Evolutionary conservation across 306 rosid genomes (phyloP).

Genomic region (Spatholobus suberectus): DNA sequence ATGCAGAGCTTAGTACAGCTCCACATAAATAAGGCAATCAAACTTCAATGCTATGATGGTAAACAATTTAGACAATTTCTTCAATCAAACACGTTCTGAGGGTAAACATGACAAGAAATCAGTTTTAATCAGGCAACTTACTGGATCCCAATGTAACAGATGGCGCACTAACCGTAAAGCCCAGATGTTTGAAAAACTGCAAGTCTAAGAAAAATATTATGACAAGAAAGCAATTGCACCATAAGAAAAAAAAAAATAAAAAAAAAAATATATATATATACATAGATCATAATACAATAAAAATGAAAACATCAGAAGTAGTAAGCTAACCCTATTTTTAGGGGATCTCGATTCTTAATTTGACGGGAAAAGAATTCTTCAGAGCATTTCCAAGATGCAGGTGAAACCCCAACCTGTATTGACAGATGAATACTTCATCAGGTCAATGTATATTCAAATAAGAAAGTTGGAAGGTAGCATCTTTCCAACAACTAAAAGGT

Average conservation of each 20-base stretch:
- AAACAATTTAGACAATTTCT: constrained; percentile 16
- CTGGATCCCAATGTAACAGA: constrained; percentile 85
- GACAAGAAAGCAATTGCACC: constrained; percentile 35
- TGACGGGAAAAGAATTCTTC: constrained; percentile 85
- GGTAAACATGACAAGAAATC: constrained; percentile 2
- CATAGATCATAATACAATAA: constrained; percentile 4
- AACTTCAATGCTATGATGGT: neutral
- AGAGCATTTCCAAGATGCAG: constrained; percentile 98
- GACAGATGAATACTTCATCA: constrained; percentile 33
- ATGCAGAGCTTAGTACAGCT: constrained; percentile 1
- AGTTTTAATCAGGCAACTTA: constrained; percentile 55
- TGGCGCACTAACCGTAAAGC: constrained; percentile 85
- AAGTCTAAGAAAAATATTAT: constrained; percentile 27
- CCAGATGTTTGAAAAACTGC: constrained; percentile 85
- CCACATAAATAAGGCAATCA: neutral
- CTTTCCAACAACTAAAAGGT: neutral
- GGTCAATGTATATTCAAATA: constrained; percentile 13
- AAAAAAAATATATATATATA: too few species aligned
- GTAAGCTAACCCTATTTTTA: constrained; percentile 79
- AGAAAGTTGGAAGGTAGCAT: neutral
- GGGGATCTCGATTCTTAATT: constrained; percentile 89
- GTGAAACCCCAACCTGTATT: constrained; percentile 71
- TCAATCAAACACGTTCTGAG: constrained; percentile 8
- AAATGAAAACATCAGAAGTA: constrained; percentile 18
- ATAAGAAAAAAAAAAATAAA: constrained; percentile 11